Evolutionary conservation across 768 basidiomycete genomes (phyloP), one percentile per base, ranked within the genome.

Genomic region (Antrodiella citrinella): DNA sequence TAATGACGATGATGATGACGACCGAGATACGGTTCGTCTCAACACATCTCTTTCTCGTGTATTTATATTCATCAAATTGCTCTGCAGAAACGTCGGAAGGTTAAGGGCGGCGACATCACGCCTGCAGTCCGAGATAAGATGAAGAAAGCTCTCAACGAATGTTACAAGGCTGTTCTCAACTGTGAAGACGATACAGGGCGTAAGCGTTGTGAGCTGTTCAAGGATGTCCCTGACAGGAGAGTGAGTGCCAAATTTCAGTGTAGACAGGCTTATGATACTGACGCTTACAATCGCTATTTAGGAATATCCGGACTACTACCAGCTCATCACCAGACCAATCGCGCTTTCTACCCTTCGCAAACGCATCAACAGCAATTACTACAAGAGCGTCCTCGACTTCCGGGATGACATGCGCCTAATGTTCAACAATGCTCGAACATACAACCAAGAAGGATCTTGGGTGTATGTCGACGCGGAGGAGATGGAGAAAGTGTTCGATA

Each of bases 401-500:
- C 73, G 78, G 51, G 78, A 81, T 43, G 91, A 95, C 65, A 91
- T 86, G 82, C 77, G 77, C 57, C 76, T 92, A 50, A 93, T 99
- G 86, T 97, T 94, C 67, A 77, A 81, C 65, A 98, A 98, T 60
- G 94, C 95, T 3, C 78, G 88, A 59, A 87, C 81, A 41, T 98
- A 91, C 73, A 97, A 97, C 65, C 84, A 87, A 65, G 91, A 95
- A 67, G 91, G 87, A 1, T 94, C 91, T 0, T 91, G 90, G 87
- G 92, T 96, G 30, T 95, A 93, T 67, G 75, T 87, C 53, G 91
- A 95, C 54, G 93, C 95, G 5, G 87, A 91, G 45, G 89, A 91
- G 70, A 91, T 94, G 87, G 87, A 95, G 69, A 88, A 86, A 62
- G 82, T 84, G 45, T 92, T 94, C 64, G 77, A 86, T 52, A 72